phyloP scores from a whole-genome alignment of 257 asterid species.

The Rhazya stricta region DNA sequence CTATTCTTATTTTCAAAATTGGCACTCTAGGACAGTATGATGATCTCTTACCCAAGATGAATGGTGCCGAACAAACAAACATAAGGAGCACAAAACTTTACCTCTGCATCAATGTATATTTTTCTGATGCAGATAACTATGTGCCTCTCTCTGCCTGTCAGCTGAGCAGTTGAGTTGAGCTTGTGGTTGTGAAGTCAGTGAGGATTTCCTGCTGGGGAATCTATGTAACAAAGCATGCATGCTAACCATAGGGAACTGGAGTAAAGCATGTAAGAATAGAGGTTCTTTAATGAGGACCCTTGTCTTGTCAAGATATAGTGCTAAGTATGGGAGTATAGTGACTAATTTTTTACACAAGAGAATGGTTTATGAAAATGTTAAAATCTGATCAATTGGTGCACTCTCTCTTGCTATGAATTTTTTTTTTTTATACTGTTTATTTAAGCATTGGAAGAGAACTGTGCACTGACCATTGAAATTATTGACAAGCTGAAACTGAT shows the following conservation, averaged over 20 bases:
- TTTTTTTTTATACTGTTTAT: neutral
- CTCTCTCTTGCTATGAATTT: neutral
- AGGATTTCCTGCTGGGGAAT: neutral
- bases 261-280: neutral
- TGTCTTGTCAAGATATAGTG: neutral
- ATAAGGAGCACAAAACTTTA: neutral
- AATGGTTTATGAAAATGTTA: neutral
- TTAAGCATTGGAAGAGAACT: neutral
- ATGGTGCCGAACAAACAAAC: neutral
- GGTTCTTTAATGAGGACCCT: neutral
- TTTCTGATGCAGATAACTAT: neutral
- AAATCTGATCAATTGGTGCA: neutral
- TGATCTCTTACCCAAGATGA: neutral
- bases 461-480: neutral
- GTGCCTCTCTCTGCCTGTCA: neutral
- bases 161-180: neutral
- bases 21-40: neutral
- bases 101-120: neutral
- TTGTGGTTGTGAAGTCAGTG: neutral
- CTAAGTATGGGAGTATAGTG: neutral
- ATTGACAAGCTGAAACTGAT: neutral
- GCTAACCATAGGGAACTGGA: neutral
- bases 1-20: slow-evolving; percentile 10
- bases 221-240: neutral
- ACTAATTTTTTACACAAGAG: neutral